These are phyloP conservation scores for Catenaria anguillulae DNA, from an alignment of 371 early-diverging fungal genomes.

Conservation along the genomic window DNA sequence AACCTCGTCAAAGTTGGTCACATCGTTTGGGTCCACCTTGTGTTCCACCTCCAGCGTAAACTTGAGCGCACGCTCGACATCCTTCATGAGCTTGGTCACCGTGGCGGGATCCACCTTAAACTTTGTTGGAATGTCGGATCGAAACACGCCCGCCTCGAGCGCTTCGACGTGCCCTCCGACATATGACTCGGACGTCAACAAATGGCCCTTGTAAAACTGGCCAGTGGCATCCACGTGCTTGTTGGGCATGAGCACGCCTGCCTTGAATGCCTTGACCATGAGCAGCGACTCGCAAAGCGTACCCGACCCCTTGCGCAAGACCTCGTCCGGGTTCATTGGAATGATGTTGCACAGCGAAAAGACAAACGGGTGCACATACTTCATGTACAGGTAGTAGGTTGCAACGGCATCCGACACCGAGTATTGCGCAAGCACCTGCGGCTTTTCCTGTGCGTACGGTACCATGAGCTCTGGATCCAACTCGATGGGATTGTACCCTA, in stretches of 20 bases:
- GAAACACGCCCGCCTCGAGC: slow-evolving; percentile 94
- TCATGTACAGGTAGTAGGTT: slow-evolving; percentile 98
- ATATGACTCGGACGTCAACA: slow-evolving; percentile 92
- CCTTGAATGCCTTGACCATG: slow-evolving; percentile 91
- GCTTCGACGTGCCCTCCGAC: slow-evolving; percentile 99
- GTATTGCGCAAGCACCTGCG: slow-evolving; percentile 94
- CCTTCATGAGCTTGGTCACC: slow-evolving; percentile 67
- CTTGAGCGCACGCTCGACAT: slow-evolving; percentile 77
- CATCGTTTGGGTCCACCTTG: slow-evolving; percentile 43
- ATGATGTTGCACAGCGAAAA: slow-evolving; percentile 99
- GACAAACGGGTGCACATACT: slow-evolving; percentile 98
- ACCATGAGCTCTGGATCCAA: slow-evolving; percentile 98
- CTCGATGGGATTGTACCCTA: slow-evolving; percentile 98
- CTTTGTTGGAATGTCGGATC: slow-evolving; percentile 86
- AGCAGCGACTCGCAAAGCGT: slow-evolving; percentile 96
- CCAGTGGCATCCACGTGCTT: slow-evolving; percentile 66
- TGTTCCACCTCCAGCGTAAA: slow-evolving; percentile 79
- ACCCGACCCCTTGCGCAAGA: slow-evolving; percentile 93
- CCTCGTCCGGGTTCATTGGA: slow-evolving; percentile 93
- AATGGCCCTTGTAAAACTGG: slow-evolving; percentile 76
- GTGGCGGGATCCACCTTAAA: slow-evolving; percentile 69
- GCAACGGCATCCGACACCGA: slow-evolving; percentile 99
- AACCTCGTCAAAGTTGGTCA: slow-evolving; percentile 65
- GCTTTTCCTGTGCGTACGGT: slow-evolving; percentile 79
- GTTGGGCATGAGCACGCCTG: slow-evolving; percentile 91